Percentiles rank a stretch among this genome's conserved stretches.
phyloP scores from a whole-genome alignment of 148 eudicot genomes.

The Camellia lanceoleosa region DNA sequence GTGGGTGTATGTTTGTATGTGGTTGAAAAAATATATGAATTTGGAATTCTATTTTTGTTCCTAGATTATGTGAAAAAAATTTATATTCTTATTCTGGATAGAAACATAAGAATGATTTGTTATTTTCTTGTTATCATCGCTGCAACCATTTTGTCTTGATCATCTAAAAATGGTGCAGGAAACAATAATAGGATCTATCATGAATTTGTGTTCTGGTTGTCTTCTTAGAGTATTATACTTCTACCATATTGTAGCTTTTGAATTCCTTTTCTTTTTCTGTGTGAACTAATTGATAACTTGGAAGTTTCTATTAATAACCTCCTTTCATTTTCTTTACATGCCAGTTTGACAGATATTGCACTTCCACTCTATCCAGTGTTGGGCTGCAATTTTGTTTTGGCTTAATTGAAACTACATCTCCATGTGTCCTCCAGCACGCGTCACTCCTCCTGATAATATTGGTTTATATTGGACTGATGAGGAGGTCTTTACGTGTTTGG shows the following conservation, averaged over 20 bases:
- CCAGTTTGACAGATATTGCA: neutral
- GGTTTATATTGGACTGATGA: slow-evolving; percentile 38
- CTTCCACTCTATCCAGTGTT: neutral
- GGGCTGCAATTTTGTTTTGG: neutral
- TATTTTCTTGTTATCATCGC: neutral
- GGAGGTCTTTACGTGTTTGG: slow-evolving; percentile 22
- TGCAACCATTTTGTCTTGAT: neutral
- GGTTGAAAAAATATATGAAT: neutral
- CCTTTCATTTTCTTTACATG: neutral
- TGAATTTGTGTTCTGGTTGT: neutral
- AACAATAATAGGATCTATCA: neutral
- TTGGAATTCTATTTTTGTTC: neutral
- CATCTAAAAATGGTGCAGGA: neutral
- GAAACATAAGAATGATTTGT: neutral
- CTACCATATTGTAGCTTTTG: neutral
- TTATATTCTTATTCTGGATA: neutral
- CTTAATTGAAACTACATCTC: neutral
- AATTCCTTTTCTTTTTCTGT: neutral
- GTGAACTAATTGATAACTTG: neutral
- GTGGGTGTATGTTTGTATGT: neutral
- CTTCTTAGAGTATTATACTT: neutral
- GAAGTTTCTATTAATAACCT: neutral
- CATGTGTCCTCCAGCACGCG: slow-evolving; percentile 35
- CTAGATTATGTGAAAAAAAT: neutral
- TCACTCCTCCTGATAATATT: slow-evolving; percentile 18